phyloP scores from a whole-genome alignment of 1,284 basidiomycete species.

The Porodaedalea pini region DNA sequence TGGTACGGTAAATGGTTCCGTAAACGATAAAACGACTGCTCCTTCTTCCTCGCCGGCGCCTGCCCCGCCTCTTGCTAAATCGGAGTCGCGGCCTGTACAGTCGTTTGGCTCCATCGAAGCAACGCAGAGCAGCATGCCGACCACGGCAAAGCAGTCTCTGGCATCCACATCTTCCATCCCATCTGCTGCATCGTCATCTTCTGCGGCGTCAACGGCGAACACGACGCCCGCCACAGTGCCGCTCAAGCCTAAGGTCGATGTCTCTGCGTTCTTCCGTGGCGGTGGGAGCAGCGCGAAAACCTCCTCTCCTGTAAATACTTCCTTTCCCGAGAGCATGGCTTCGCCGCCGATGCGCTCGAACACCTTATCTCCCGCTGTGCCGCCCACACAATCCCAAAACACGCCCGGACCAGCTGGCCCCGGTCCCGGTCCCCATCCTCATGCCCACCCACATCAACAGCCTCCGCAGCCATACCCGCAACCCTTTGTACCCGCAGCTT shows the following conservation, averaged over 20 bases:
- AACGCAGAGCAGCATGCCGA: conserved; percentile 30
- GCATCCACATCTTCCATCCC: conserved; percentile 31
- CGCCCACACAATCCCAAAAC: conserved; percentile 33
- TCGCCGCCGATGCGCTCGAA: conserved; percentile 33
- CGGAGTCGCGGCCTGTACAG: conserved; percentile 20
- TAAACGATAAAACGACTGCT: conserved; percentile 47
- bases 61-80: conserved; percentile 35
- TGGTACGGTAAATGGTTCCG: conserved; percentile 63
- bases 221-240: conserved; percentile 26
- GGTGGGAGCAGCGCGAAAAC: conserved; percentile 41
- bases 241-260: conserved; percentile 48
- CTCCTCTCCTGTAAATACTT: conserved; percentile 34
- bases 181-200: conserved; percentile 34
- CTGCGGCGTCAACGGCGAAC: conserved; percentile 29
- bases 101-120: conserved; percentile 28
- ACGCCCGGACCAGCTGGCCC: conserved; percentile 15
- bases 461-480: conserved; percentile 12
- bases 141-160: conserved; percentile 34
- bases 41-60: conserved; percentile 70
- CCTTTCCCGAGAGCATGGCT: conserved; percentile 38
- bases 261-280: conserved; percentile 64
- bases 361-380: conserved; percentile 22
- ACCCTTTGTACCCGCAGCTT: conserved; percentile 33
- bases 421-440: conserved; percentile 10
- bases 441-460: conserved; percentile 7